Evolutionary conservation across 768 basidiomycete species (phyloP), one percentile per base, ranked within the genome.

Genomic region (Cystofilobasidium macerans): DNA sequence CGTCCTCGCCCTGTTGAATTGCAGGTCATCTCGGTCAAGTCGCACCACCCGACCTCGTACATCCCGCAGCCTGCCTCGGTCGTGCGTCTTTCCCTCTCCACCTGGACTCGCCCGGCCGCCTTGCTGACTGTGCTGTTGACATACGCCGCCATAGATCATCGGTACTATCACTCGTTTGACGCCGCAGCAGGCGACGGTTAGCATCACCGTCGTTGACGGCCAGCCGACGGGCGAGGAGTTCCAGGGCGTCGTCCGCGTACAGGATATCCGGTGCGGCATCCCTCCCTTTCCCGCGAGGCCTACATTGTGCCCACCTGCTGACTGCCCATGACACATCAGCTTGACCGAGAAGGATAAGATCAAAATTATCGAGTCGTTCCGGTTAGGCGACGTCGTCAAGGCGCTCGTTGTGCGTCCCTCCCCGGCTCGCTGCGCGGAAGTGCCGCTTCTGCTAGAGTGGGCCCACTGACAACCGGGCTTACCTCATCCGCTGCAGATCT

Each of bases 291-390:
- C 18, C 48, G 14, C 26, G 26, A 28, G 30, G 24, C 47, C 24
- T 18, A 22, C 48, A 11, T 18, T 51, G 36, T 26, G 13, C 9
- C 33, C 9, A 6, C 42, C 42, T 36, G 33, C 11, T 9, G 33
- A 20, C 57, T 12, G 3, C 20, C 28, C 8, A 9, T 38, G 24
- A 2, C 20, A n/a, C 22, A 6, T 13, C 30, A 68, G 67, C 8
- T 86, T 87, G 16, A 92, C 90, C 1, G 90, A 92, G 72, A 91
- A 88, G 71, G 89, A 92, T 78, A 85, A 84, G 71, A 83, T 93
- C 66, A 90, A 87, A 77, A 87, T 93, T 67, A 84, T 85, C 36
- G 88, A 91, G 71, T 94, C 89, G 72, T 95, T 94, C 75, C 81
- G 91, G 30, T 88, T 89, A 0, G 90, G 92, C 18, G 91, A 95